Evolutionary conservation across 371 early-diverging fungal species (phyloP), one percentile per base, ranked within the genome.

Genomic region (Mucor ambiguus): DNA sequence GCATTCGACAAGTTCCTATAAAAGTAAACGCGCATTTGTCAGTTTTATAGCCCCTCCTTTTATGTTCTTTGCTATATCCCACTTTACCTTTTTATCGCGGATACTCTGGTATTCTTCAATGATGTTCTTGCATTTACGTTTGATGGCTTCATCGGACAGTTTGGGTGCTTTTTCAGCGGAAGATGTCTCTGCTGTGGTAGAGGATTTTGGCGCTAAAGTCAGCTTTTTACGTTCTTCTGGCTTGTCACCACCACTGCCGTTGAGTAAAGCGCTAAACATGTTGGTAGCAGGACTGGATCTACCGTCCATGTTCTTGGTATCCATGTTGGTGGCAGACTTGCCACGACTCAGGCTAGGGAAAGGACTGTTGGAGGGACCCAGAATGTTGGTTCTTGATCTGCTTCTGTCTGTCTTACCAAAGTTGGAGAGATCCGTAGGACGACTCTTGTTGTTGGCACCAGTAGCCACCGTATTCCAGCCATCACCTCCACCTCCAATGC

Each of bases 381-480:
- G 81, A 37, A 82, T 82, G 49, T 81, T 75, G 24, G 72, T 75
- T 29, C 78, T 76, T 14, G 79, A 66, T 76, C 89, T 88, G 71
- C 89, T 83, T 63, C 91, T 86, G 55, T 85, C 80, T 0, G 91
- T 73, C 68, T 93, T 88, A 43, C 96, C 96, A 77, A 96, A 94
- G 59, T 85, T 83, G 33, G 90, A 81, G 43, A 94, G 76, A 64
- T 96, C 95, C 20, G 87, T 91, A 4, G 72, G 79, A 71, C 59
- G 61, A 64, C 52, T 65, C 61, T 77, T 72, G 63, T 76, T 78
- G 33, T 83, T 76, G 11, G 78, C 77, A 54, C 85, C 78, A 16
- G 60, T 55, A 22, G 82, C 87, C 11, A 89, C 90, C 14, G 89
- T 88, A 46, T 75, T 89, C 93, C 91, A 92, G 32, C 94, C 95